A percentile compares a stretch with the other conserved stretches of the same genome.
Conservation (phyloP, 169 alveolate species). For the Eimeria brunetti region DNA sequence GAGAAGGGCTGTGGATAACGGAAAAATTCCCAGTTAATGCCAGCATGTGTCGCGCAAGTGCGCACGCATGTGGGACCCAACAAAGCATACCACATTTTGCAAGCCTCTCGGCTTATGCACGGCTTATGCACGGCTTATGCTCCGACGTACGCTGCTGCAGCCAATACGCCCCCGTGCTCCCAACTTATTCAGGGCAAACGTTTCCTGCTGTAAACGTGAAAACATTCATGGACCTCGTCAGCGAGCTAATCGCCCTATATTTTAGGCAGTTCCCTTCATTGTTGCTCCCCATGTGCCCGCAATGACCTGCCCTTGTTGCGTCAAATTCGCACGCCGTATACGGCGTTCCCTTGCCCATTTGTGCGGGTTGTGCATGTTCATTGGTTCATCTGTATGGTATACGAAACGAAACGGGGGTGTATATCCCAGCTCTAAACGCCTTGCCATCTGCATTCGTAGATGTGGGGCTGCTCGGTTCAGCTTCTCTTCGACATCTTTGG, state of each 20-base stretch:
- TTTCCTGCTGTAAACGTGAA: background rate
- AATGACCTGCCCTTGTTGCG: background rate
- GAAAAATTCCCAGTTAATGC: background rate
- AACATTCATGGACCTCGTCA: background rate
- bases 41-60: slow-evolving; percentile 20
- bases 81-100: background rate
- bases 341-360: slow-evolving; percentile 3
- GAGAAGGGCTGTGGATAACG: background rate
- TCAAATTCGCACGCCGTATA: background rate
- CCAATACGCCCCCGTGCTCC: background rate
- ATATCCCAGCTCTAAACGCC: slow-evolving; percentile 79
- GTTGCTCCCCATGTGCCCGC: slow-evolving; percentile 32
- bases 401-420: slow-evolving; percentile 77
- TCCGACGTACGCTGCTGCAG: background rate
- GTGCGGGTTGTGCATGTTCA: slow-evolving; percentile 45
- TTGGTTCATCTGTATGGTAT: background rate
- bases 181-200: background rate
- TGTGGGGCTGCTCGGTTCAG: slow-evolving; percentile 79
- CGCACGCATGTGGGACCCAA: background rate
- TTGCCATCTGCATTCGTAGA: slow-evolving; percentile 78
- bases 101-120: too few relatives aligned
- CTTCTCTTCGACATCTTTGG: slow-evolving; percentile 68
- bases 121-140: background rate
- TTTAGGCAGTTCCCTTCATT: slow-evolving; percentile 32
- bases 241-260: background rate